phyloP scores from a whole-genome alignment of 768 basidiomycete species.

The Tylopilus subfusipes region DNA sequence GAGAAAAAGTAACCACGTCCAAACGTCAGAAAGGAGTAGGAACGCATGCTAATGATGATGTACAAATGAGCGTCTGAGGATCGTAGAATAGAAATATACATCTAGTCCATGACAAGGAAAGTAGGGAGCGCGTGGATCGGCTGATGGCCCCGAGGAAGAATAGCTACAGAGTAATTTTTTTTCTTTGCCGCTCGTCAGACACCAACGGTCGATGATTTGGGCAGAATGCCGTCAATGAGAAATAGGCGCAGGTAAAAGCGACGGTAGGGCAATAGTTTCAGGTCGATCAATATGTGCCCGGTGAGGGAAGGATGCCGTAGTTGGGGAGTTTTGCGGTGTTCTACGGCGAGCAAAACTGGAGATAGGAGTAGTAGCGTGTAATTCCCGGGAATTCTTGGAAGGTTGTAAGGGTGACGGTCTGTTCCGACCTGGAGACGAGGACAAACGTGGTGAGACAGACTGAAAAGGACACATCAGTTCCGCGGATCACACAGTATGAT shows the following conservation, averaged over 20 bases:
- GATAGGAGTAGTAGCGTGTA: constrained; percentile 68
- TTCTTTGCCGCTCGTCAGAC: neutral
- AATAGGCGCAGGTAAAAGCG: constrained; percentile 44
- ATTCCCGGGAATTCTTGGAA: constrained; percentile 49
- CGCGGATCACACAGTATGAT: constrained; percentile 27
- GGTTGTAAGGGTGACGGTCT: constrained; percentile 45
- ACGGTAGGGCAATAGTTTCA: constrained; percentile 46
- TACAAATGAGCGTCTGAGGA: constrained; percentile 31
- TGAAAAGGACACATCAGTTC: constrained; percentile 29
- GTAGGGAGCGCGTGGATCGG: constrained; percentile 15
- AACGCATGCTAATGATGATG: constrained; percentile 26
- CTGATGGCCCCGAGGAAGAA: neutral
- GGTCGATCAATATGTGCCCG: constrained; percentile 29
- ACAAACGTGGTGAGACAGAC: constrained; percentile 35
- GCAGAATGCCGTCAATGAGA: constrained; percentile 19
- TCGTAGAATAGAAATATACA: constrained; percentile 16
- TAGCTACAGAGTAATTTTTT: neutral
- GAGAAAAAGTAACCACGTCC: neutral
- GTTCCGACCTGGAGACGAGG: constrained; percentile 42
- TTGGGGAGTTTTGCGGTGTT: constrained; percentile 71
- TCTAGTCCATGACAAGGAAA: constrained; percentile 15
- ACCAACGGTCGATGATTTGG: neutral
- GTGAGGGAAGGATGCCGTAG: constrained; percentile 58
- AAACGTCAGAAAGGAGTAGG: constrained; percentile 5
- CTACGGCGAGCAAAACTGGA: constrained; percentile 77